Percentiles rank a stretch among this genome's conserved stretches.
Conservation (phyloP, 805 yeast genomes). For the Candida caryicola region DNA sequence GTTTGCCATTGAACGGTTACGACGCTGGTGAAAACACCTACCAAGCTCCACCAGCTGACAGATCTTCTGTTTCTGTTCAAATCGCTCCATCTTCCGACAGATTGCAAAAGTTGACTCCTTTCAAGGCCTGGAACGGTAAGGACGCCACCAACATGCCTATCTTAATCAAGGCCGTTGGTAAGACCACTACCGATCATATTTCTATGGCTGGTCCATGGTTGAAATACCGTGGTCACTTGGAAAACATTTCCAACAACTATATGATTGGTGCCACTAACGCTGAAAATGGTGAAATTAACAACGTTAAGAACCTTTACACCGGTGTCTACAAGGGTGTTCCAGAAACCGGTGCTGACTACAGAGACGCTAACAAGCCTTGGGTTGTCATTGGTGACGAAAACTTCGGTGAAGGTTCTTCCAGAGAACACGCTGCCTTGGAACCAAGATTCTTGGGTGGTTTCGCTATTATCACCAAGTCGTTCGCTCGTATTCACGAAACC, state of each 20-base stretch:
- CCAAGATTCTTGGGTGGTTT: conserved; percentile 99
- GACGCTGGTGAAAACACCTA: conserved; percentile 91
- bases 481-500: conserved; percentile 99
- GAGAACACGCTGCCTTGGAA: conserved; percentile 99
- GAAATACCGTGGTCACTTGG: conserved; percentile 99
- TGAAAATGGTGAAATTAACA: conserved; percentile 93
- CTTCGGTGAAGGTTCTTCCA: conserved; percentile 98
- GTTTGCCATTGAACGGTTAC: conserved; percentile 87
- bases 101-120: conserved; percentile 90
- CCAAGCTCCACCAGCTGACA: conserved; percentile 94
- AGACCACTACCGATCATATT: conserved; percentile 98
- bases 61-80: conserved; percentile 67
- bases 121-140: conserved; percentile 95
- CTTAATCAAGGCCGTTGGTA: conserved; percentile 92
- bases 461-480: conserved; percentile 95
- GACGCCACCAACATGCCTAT: conserved; percentile 88
- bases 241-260: conserved; percentile 97
- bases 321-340: conserved; percentile 95
- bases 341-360: conserved; percentile 92
- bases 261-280: conserved; percentile 99
- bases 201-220: conserved; percentile 99
- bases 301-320: conserved; percentile 83
- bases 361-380: conserved; percentile 91
- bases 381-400: conserved; percentile 97
- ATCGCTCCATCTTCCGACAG: conserved; percentile 92